Base-by-base conservation (phyloP, 306 rosid species). In the Rosa lucieae region DNA sequence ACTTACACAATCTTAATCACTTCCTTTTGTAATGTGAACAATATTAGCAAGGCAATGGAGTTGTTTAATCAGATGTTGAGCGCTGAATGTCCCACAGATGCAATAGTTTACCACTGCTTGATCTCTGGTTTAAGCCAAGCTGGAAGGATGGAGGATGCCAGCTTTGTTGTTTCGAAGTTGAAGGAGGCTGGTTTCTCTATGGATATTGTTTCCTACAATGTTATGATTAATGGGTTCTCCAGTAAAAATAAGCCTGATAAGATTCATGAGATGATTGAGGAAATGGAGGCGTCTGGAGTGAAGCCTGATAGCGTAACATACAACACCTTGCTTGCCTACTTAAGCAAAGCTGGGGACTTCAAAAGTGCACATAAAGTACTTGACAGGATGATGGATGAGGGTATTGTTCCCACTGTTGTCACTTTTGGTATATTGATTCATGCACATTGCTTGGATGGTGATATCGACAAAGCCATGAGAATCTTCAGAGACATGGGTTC, bases 81-180 rank as follows among this genome's bases (percentile, higher is more conserved):
- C 47, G 78, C 82, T 63, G 90, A 90, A 80, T 83, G 92, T 89
- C 77, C 87, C 23, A 78, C 93, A 0, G 97, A 94, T 75, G 97
- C 91, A 15, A 65, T 72, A 26, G 88, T 84, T 75, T 89, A 87
- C 86, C 88, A 88, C 84, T 72, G 89, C 79, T 83, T 94, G 85
- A 90, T 94, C 70, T 83, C 86, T 63, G 97, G 98, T 78, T 83
- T 90, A 87, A 81, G 88, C 77, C 89, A 51, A 66, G 94, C 93
- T 12, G 97, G 97, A 79, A 89, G 94, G 84, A 87, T 90, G 91
- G 89, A 89, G 82, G 93, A 94, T 78, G 97, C 97, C 67, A 75
- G 86, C 74, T 20, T 52, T 76, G 87, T 92, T 32, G 90, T 83
- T 15, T 88, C 91, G 1, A 89, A 81, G 85, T 77, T 90, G 89